A percentile compares a stretch with the other conserved stretches of the same genome.
Conservation (phyloP, 2,329 filamentous ascomycete genomes). For the Madurella mycetomatis region DNA sequence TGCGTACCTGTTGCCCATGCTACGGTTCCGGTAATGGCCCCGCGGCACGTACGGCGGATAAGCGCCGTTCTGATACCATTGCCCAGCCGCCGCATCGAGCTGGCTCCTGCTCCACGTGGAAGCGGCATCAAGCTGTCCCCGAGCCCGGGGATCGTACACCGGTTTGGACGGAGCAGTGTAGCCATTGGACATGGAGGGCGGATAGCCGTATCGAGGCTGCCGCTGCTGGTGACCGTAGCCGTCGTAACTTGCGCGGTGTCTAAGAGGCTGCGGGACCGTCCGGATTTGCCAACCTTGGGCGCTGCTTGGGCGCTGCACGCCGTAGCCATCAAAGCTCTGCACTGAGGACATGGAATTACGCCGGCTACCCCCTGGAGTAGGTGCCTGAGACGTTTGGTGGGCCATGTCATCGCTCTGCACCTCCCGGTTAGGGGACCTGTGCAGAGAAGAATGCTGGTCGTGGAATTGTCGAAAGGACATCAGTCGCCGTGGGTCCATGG, state of each 20-base stretch:
- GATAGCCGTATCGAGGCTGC: constrained; percentile 16
- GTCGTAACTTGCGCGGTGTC: constrained; percentile 34
- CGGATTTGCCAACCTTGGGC: constrained; percentile 21
- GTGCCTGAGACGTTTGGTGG: constrained; percentile 25
- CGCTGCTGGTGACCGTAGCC: constrained; percentile 23
- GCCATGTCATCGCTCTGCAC: constrained; percentile 27
- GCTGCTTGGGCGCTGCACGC: constrained; percentile 17
- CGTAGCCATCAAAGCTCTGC: constrained; percentile 19
- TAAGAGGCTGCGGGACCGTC: constrained; percentile 22
- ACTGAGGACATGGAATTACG: constrained; percentile 32
- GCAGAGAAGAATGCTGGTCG: constrained; percentile 10
- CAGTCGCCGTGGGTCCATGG: constrained; percentile 27
- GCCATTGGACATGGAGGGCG: constrained; percentile 28
- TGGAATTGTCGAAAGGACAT: constrained; percentile 23
- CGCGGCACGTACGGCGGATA: constrained; percentile 34
- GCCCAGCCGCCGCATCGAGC: constrained; percentile 24
- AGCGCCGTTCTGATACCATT: constrained; percentile 30
- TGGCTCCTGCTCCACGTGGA: constrained; percentile 27
- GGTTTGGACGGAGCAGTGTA: constrained; percentile 20
- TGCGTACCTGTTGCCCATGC: constrained; percentile 30
- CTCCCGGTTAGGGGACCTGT: constrained; percentile 28
- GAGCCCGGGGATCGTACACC: constrained; percentile 24
- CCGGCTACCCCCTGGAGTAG: constrained; percentile 28
- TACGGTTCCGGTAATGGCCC: constrained; percentile 37
- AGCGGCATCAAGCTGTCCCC: constrained; percentile 16